These are phyloP conservation scores for Jamesozyma gamospora DNA, from an alignment of 805 yeast genomes.

Conservation along the genomic window DNA sequence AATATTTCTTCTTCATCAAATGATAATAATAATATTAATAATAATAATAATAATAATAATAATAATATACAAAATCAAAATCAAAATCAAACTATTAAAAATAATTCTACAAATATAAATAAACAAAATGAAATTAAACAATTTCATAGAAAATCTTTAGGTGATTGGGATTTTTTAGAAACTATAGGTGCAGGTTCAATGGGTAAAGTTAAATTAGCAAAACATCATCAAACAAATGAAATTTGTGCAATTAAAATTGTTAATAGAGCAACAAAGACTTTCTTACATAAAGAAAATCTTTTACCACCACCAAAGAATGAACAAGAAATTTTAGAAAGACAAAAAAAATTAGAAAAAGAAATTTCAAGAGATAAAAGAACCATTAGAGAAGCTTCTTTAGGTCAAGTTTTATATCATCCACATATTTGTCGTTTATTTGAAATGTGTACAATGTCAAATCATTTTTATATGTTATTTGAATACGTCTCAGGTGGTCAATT, in stretches of 20 bases:
- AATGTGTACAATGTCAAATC: conserved; percentile 92
- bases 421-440: conserved; percentile 86
- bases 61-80: too few species aligned
- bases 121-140: conserved; percentile 16
- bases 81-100: not conserved
- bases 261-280: conserved; percentile 79
- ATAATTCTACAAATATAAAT: too few species aligned
- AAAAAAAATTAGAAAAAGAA: conserved; percentile 70
- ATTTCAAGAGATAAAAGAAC: conserved; percentile 86
- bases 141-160: conserved; percentile 79
- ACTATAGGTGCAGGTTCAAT: conserved; percentile 98
- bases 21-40: conserved; percentile 4
- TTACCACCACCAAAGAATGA: conserved; percentile 57
- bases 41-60: not conserved
- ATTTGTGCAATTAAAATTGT: conserved; percentile 90
- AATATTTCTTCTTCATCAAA: conserved; percentile 7
- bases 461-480: conserved; percentile 93
- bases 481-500: conserved; percentile 96
- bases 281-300: conserved; percentile 59
- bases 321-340: conserved; percentile 44
- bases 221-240: conserved; percentile 70
- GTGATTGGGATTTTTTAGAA: conserved; percentile 94
- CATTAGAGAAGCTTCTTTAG: conserved; percentile 89
- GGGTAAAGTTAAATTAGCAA: conserved; percentile 97
- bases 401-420: conserved; percentile 82